These are phyloP conservation scores for Pyracantha coccinea DNA, from an alignment of 331 rosid genomes.

Conservation along the genomic window DNA sequence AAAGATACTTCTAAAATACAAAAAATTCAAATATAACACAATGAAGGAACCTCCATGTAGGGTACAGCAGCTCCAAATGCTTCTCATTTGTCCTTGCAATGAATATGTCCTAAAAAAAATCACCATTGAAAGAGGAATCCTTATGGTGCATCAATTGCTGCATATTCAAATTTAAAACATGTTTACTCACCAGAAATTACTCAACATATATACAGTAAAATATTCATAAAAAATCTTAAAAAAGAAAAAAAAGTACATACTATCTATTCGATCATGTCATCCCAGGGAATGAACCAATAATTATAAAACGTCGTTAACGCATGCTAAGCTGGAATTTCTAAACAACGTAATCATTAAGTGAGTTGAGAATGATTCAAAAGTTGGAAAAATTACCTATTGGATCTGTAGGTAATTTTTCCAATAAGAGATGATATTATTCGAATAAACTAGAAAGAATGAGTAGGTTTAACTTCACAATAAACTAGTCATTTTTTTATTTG, in stretches of 20 bases:
- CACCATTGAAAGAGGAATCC: constrained; percentile 93
- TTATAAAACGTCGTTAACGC: background rate
- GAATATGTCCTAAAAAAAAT: constrained; percentile 91
- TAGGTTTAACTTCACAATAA: too few species aligned
- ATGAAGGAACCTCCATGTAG: constrained; percentile 57
- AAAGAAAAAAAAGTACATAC: background rate
- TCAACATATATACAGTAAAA: background rate
- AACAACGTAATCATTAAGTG: background rate
- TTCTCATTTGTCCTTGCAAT: constrained; percentile 82
- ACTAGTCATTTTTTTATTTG: too few species aligned
- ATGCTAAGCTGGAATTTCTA: background rate
- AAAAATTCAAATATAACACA: too few species aligned
- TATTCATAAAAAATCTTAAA: background rate
- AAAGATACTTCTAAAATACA: too few species aligned
- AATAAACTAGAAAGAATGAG: too few species aligned
- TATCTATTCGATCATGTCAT: background rate
- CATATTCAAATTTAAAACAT: constrained; percentile 21
- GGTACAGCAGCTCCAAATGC: constrained; percentile 79
- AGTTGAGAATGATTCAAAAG: background rate
- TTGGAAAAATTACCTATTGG: constrained; percentile 72
- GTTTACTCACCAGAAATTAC: background rate
- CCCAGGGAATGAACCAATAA: background rate
- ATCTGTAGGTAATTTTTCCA: too few species aligned
- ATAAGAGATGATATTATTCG: too few species aligned
- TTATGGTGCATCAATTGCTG: constrained; percentile 96